These are phyloP conservation scores for Circinella umbellata DNA, from an alignment of 371 early-diverging fungal species.

Conservation along the genomic window DNA sequence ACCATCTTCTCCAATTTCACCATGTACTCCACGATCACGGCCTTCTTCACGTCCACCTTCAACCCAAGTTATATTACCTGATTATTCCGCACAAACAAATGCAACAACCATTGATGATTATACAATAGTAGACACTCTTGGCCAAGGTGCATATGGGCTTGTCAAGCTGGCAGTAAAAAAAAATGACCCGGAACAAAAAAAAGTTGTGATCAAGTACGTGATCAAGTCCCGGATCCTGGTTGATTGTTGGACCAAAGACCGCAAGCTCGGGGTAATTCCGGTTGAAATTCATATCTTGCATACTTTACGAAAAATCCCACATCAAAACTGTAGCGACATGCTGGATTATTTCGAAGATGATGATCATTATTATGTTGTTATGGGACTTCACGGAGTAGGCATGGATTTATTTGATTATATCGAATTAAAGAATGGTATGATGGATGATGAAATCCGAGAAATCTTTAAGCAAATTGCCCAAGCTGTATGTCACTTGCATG, in stretches of 20 bases:
- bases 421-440: constrained; percentile 62
- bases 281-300: constrained; percentile 74
- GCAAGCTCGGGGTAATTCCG: constrained; percentile 67
- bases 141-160: constrained; percentile 77
- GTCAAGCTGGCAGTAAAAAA: constrained; percentile 61
- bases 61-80: constrained; percentile 10
- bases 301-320: constrained; percentile 60
- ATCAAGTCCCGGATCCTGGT: constrained; percentile 75
- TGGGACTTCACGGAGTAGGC: constrained; percentile 65
- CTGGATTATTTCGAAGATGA: constrained; percentile 72
- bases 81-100: constrained; percentile 55
- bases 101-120: constrained; percentile 61
- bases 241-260: constrained; percentile 73
- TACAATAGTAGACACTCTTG: constrained; percentile 62
- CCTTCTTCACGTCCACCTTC: constrained; percentile 9
- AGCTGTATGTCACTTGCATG: constrained; percentile 74
- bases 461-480: constrained; percentile 69
- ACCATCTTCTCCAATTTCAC: constrained; percentile 19
- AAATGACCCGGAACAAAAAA: constrained; percentile 38
- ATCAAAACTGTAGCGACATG: constrained; percentile 68
- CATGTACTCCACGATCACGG: constrained; percentile 16
- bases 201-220: constrained; percentile 79
- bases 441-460: constrained; percentile 57
- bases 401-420: constrained; percentile 83
- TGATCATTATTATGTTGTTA: constrained; percentile 73